Evolutionary conservation across 2,329 filamentous ascomycete genomes (phyloP).

Genomic region (Bipolaris zeicola): DNA sequence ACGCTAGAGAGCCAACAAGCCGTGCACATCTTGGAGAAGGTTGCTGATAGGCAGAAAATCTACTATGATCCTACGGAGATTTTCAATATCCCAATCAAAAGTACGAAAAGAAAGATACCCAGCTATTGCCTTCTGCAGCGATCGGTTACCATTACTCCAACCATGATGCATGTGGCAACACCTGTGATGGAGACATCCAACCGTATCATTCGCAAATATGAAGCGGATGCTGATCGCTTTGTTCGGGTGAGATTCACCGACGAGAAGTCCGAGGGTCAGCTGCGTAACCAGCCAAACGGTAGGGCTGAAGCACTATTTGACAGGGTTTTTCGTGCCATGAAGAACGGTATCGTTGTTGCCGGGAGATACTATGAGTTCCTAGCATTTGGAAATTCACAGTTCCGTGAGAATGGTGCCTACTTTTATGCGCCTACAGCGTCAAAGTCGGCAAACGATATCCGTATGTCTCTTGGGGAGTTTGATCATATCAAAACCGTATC

Average conservation of each 20-base stretch:
- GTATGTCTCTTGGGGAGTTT: conserved; percentile 86
- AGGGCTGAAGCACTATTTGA: conserved; percentile 67
- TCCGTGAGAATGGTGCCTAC: conserved; percentile 88
- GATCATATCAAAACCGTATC: conserved; percentile 80
- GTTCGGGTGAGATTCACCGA: conserved; percentile 89
- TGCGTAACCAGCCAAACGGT: conserved; percentile 40
- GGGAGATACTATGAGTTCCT: conserved; percentile 85
- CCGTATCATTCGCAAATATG: conserved; percentile 77
- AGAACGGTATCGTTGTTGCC: conserved; percentile 80
- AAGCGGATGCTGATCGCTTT: conserved; percentile 74
- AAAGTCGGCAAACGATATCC: conserved; percentile 75
- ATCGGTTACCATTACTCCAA: conserved; percentile 82
- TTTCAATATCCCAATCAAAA: conserved; percentile 59
- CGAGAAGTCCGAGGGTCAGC: conserved; percentile 63
- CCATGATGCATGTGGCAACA: conserved; percentile 76
- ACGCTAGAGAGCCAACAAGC: conserved; percentile 61
- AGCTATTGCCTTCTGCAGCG: conserved; percentile 76
- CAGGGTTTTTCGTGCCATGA: conserved; percentile 72
- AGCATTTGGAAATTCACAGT: conserved; percentile 93
- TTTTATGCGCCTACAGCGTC: conserved; percentile 79
- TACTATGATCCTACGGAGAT: conserved; percentile 75
- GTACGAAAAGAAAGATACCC: conserved; percentile 58
- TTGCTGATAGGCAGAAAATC: conserved; percentile 66
- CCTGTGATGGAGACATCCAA: conserved; percentile 87
- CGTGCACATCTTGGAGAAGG: conserved; percentile 72